These are phyloP conservation scores for Vigna mungo DNA, from an alignment of 306 rosid species.

Conservation along the genomic window DNA sequence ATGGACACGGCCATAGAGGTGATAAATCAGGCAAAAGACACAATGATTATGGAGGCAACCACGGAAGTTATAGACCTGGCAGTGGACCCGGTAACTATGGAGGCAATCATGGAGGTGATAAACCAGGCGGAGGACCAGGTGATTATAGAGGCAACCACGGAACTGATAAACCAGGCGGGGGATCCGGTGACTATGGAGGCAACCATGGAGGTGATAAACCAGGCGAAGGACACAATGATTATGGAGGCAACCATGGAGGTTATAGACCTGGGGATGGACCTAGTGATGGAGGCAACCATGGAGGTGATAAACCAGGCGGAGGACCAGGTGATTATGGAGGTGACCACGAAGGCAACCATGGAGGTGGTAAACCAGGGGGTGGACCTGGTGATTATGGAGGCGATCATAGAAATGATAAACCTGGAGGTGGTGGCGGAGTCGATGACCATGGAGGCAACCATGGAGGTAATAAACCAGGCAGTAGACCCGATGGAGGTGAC, in stretches of 20 bases:
- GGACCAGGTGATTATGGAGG: too few relatives aligned
- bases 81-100: neutral
- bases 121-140: neutral
- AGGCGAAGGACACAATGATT: too few relatives aligned
- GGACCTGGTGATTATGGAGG: neutral
- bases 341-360: neutral
- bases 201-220: neutral
- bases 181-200: neutral
- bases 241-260: neutral
- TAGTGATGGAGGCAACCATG: neutral
- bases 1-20: neutral
- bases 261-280: rapidly evolving
- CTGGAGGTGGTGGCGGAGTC: neutral
- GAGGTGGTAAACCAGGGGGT: too few relatives aligned
- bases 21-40: neutral
- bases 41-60: neutral
- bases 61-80: neutral
- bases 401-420: neutral
- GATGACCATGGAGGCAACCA: neutral
- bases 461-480: neutral
- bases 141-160: neutral
- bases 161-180: neutral
- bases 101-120: neutral
- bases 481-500: too few relatives aligned
- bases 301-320: too few relatives aligned